These are phyloP conservation scores for Botrytis deweyae DNA, from an alignment of 2,329 filamentous ascomycete species.

Conservation along the genomic window DNA sequence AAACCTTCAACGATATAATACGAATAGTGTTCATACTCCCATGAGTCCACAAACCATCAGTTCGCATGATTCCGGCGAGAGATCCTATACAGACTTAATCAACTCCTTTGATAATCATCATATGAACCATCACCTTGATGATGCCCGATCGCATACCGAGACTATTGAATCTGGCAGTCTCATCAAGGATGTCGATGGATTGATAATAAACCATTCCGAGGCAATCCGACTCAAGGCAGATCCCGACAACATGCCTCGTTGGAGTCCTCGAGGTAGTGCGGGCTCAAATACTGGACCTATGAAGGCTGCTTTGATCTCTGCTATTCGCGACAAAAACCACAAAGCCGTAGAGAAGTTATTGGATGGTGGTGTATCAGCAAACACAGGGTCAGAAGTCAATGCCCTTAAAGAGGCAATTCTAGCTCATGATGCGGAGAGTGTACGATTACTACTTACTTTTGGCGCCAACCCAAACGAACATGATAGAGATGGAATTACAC, in stretches of 20 bases:
- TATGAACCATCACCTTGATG: constrained; percentile 30
- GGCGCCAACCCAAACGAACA: constrained; percentile 55
- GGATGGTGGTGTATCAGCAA: constrained; percentile 55
- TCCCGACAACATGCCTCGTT: constrained; percentile 51
- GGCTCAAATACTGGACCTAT: constrained; percentile 47
- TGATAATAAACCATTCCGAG: constrained; percentile 46
- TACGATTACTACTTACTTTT: constrained; percentile 56
- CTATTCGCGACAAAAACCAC: constrained; percentile 57
- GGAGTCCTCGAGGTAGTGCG: constrained; percentile 48
- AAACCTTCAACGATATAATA: constrained; percentile 16
- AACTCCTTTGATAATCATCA: constrained; percentile 28
- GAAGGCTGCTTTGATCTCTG: constrained; percentile 51
- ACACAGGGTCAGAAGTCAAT: constrained; percentile 48
- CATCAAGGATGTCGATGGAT: constrained; percentile 40
- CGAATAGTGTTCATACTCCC: not conserved
- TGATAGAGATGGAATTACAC: constrained; percentile 51
- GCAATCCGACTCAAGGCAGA: constrained; percentile 53
- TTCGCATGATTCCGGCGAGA: constrained; percentile 9
- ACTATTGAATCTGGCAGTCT: constrained; percentile 42
- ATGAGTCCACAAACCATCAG: not conserved
- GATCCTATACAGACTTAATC: constrained; percentile 12
- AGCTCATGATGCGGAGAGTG: constrained; percentile 51
- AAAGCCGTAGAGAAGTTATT: constrained; percentile 57
- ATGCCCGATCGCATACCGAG: constrained; percentile 34
- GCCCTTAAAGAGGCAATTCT: constrained; percentile 54